Base-by-base conservation (phyloP, 768 basidiomycete genomes). In the Neoboletus magnificus region DNA sequence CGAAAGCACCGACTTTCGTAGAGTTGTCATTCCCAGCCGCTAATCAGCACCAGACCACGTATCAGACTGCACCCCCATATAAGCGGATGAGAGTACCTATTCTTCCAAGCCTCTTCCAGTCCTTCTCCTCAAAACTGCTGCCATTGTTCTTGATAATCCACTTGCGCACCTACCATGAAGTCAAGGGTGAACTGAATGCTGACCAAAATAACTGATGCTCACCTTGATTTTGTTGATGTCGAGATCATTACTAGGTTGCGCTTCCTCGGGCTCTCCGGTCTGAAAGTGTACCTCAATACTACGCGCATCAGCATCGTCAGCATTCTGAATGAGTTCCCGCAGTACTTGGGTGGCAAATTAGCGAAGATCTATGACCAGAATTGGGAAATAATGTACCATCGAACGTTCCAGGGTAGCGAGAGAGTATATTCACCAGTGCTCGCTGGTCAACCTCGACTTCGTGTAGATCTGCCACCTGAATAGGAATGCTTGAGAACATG, bases 251-350 rank as follows among this genome's bases (percentile, higher is more conserved):
- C 25, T n/a, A 37, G 37, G 37, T n/a, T 18, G 40, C 20, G 18
- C 20, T 37, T 60, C 42, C 30, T 60, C 32, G 35, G 33, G 60
- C 40, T 49, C 52, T 33, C 53, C 40, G 1, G 73, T 74, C 42
- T 69, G 62, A 53, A 78, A 78, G 36, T 70, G 69, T 5, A 79
- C 62, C 55, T 77, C 66, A 10, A 77, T 68, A 0, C 45, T 56
- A 20, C 51, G 66, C 1, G 76, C 69, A 4, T 67, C 71, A 0
- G 74, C 81, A 67, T 82, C 81, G 57, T 82, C 81, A 16, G 82
- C 79, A 64, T 84, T 84, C 63, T 83, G 82, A 13, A 83, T 64
- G 20, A 84, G 69, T 61, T 83, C 83, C 48, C 83, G 67, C 52
- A 79, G 77, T 35, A 82, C 79, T 71, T 39, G 27, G 12, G 12